Conservation (phyloP, 768 basidiomycete genomes). For the Rubroboletus pulcherrimus region DNA sequence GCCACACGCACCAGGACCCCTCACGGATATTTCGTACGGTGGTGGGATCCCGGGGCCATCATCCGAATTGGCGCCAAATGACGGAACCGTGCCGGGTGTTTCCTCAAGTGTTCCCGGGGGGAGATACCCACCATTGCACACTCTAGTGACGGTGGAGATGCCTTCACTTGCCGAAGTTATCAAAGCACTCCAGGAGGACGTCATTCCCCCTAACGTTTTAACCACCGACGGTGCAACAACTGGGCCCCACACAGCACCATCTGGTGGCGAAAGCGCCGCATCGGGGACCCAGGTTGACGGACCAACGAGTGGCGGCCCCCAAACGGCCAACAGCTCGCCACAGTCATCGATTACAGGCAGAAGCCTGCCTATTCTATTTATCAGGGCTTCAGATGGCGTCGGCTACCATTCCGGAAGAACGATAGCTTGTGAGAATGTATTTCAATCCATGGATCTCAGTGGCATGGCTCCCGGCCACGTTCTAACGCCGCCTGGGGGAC, state of each 20-base stretch:
- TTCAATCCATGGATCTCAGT: conserved; percentile 63
- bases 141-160: conserved; percentile 83
- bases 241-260: conserved; percentile 33
- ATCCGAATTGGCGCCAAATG: conserved; percentile 27
- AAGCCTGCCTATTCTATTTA: conserved; percentile 75
- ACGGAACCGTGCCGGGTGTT: conserved; percentile 17
- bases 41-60: conserved; percentile 42
- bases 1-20: conserved; percentile 62
- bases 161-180: conserved; percentile 73
- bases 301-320: conserved; percentile 19
- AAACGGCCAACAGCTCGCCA: conserved; percentile 25
- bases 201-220: conserved; percentile 39
- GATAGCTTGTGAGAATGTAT: conserved; percentile 78
- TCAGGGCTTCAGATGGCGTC: conserved; percentile 77
- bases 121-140: conserved; percentile 64
- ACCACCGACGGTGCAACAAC: conserved; percentile 35
- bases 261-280: conserved; percentile 20
- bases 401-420: conserved; percentile 87
- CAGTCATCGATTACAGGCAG: conserved; percentile 60
- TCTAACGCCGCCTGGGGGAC: conserved; percentile 41
- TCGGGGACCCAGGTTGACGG: conserved; percentile 30
- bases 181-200: conserved; percentile 73
- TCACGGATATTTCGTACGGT: conserved; percentile 61
- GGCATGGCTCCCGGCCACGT: conserved; percentile 44
- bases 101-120: conserved; percentile 31